A percentile compares a stretch with the other conserved stretches of the same genome.
These are phyloP conservation scores for Colletotrichum magnum DNA, from an alignment of 2,329 filamentous ascomycete species.

Conservation along the genomic window DNA sequence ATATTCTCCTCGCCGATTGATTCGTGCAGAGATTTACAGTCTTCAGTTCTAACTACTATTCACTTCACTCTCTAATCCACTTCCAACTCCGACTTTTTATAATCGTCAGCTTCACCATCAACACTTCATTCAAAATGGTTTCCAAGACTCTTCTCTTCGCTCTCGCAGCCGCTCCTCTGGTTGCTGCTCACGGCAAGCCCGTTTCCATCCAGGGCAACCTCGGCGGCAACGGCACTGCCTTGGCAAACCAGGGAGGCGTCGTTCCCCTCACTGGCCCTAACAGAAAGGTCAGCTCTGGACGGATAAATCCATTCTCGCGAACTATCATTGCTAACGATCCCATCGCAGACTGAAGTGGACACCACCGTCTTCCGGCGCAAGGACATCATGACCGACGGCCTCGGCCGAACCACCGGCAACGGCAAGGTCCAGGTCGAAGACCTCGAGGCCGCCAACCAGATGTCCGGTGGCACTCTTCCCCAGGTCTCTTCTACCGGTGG, in stretches of 20 bases:
- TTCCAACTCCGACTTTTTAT: background rate
- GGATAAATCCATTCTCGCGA: background rate
- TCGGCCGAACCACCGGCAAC: slow-evolving; percentile 53
- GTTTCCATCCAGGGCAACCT: slow-evolving; percentile 47
- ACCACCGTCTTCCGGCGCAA: slow-evolving; percentile 59
- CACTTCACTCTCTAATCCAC: background rate
- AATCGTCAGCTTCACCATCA: background rate
- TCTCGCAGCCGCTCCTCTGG: slow-evolving; percentile 46
- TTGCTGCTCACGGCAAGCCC: slow-evolving; percentile 49
- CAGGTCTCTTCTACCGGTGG: slow-evolving; percentile 53
- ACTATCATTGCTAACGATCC: background rate
- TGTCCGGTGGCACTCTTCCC: slow-evolving; percentile 55
- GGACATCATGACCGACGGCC: slow-evolving; percentile 53
- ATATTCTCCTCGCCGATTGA: slow-evolving; percentile 34
- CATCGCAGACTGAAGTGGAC: slow-evolving; percentile 55
- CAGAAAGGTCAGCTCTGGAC: slow-evolving; percentile 43
- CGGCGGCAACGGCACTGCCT: slow-evolving; percentile 56
- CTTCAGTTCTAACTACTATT: background rate
- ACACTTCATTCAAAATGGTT: slow-evolving; percentile 38
- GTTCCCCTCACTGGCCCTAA: slow-evolving; percentile 58
- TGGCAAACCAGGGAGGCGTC: slow-evolving; percentile 54
- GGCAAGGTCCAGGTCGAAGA: slow-evolving; percentile 54
- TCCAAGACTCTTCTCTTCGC: slow-evolving; percentile 42
- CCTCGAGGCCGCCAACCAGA: slow-evolving; percentile 51
- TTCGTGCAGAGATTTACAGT: slow-evolving; percentile 17